These are phyloP conservation scores for Cryptosporidium viatorum DNA, from an alignment of 169 alveolate species.

Conservation along the genomic window DNA sequence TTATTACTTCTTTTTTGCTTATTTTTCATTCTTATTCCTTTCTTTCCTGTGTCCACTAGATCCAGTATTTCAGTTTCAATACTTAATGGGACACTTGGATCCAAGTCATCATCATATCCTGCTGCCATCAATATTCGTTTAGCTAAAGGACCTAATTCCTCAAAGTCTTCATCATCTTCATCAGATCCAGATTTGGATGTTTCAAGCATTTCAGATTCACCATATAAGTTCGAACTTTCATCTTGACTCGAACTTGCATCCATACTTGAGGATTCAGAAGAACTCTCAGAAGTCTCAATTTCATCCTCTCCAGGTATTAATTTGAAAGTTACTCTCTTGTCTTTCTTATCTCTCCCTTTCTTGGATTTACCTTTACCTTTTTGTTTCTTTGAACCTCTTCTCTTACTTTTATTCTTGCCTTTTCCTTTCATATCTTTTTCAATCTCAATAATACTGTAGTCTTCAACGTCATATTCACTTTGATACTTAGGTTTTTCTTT, in stretches of 20 bases:
- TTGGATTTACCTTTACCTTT: neutral
- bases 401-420: neutral
- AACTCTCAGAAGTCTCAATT: neutral
- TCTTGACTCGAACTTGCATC: neutral
- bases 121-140: slow-evolving; percentile 31
- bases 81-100: slow-evolving; percentile 25
- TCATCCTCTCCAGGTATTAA: slow-evolving; percentile 4
- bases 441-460: neutral
- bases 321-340: neutral
- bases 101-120: slow-evolving; percentile 59
- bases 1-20: slow-evolving; percentile 12
- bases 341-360: slow-evolving; percentile 3
- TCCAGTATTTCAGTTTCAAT: slow-evolving; percentile 48
- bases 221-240: neutral
- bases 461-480: neutral
- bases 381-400: neutral
- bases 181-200: neutral
- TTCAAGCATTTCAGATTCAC: neutral
- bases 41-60: slow-evolving; percentile 11
- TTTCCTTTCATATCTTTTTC: neutral
- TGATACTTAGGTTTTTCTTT: neutral
- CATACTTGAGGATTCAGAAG: neutral
- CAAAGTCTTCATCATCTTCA: neutral
- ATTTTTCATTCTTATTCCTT: neutral
- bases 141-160: slow-evolving; percentile 48